A percentile compares a stretch with the other conserved stretches of the same genome.
These are phyloP conservation scores for Saturnispora silvae DNA, from an alignment of 805 yeast genomes.

Conservation along the genomic window DNA sequence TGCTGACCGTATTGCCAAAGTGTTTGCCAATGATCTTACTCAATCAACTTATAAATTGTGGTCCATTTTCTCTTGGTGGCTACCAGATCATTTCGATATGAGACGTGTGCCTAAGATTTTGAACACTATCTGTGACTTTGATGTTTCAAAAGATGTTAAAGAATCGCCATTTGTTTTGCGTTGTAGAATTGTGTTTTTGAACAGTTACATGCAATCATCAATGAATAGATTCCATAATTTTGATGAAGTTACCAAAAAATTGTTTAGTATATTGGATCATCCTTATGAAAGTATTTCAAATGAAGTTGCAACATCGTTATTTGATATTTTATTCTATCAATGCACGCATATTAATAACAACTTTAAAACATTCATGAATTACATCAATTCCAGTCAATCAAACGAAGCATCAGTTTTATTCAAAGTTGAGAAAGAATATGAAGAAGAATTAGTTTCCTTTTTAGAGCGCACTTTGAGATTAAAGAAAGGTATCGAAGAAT, in stretches of 20 bases:
- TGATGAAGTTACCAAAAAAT: conserved; percentile 32
- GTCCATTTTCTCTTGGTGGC: conserved; percentile 68
- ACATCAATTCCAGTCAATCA: conserved; percentile 22
- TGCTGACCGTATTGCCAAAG: conserved; percentile 30
- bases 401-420: conserved; percentile 11
- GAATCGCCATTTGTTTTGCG: conserved; percentile 53
- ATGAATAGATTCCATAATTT: conserved; percentile 36
- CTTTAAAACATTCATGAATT: conserved; percentile 21
- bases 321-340: conserved; percentile 23
- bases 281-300: conserved; percentile 66
- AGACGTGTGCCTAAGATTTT: conserved; percentile 53
- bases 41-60: conserved; percentile 70
- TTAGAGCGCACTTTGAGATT: conserved; percentile 34
- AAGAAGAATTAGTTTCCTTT: conserved; percentile 29
- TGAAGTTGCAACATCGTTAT: conserved; percentile 52
- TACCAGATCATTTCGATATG: conserved; percentile 52
- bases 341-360: conserved; percentile 25
- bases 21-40: conserved; percentile 49
- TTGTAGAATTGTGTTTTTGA: conserved; percentile 46
- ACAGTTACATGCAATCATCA: conserved; percentile 27
- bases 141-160: conserved; percentile 39
- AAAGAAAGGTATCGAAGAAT: conserved; percentile 22
- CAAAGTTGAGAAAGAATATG: conserved; percentile 16
- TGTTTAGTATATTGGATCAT: conserved; percentile 45
- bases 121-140: conserved; percentile 34